Conservation (phyloP, 345 rosid species). For the Euphorbia tirucalli region DNA sequence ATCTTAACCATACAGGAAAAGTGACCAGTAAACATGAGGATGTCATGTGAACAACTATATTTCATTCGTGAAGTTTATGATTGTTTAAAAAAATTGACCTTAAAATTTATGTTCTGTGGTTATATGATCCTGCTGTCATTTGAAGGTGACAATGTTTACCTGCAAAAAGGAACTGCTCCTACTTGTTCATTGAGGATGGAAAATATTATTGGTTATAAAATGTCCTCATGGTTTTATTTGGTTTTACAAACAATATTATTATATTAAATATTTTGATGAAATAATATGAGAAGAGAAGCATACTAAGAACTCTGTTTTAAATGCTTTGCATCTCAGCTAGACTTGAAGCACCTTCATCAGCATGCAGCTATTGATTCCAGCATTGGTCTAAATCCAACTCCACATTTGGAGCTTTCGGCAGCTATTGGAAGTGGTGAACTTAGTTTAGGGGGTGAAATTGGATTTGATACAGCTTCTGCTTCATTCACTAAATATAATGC, state of each 20-base stretch:
- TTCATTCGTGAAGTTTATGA: neutral
- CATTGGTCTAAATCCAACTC: constrained; percentile 77
- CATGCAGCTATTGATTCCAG: constrained; percentile 67
- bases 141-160: neutral
- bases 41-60: neutral
- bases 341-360: constrained; percentile 71
- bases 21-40: neutral
- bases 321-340: constrained; percentile 47
- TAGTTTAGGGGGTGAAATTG: constrained; percentile 68
- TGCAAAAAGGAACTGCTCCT: neutral
- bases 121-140: neutral
- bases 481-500: constrained; percentile 64
- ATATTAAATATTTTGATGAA: constrained; percentile 6
- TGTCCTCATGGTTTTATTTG: neutral
- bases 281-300: neutral
- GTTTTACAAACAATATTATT: neutral
- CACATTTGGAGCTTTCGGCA: constrained; percentile 69
- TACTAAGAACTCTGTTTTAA: constrained; percentile 7
- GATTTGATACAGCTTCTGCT: constrained; percentile 74
- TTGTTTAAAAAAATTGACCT: neutral
- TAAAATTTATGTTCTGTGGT: neutral
- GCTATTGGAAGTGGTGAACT: constrained; percentile 64
- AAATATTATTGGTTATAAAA: neutral
- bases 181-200: neutral
- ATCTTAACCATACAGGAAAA: neutral